Percentiles rank a stretch among this genome's conserved stretches.
These are phyloP conservation scores for Penicillium argentinense DNA, from an alignment of 495 filamentous ascomycete genomes.

Conservation along the genomic window DNA sequence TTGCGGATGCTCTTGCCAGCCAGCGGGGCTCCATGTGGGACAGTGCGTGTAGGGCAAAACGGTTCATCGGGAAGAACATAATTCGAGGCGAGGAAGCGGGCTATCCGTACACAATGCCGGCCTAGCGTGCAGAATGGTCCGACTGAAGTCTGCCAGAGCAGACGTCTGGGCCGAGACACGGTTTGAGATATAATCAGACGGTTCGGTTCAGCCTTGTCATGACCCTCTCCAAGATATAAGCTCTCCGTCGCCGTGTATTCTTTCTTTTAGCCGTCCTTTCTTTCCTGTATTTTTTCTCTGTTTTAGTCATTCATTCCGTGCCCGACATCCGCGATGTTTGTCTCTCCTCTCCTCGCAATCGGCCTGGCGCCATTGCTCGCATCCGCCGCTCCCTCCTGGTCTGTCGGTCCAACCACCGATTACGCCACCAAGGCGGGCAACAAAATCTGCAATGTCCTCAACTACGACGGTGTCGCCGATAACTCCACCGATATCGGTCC, in stretches of 20 bases:
- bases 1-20: no score
- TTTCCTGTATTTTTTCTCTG: neutral
- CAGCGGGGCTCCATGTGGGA: neutral
- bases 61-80: slow-evolving; percentile 1
- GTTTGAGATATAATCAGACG: neutral
- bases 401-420: slow-evolving; percentile 45
- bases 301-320: slow-evolving; percentile 2
- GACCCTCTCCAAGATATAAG: neutral
- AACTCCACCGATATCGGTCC: slow-evolving; percentile 48
- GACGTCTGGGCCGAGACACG: neutral
- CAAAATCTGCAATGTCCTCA: slow-evolving; percentile 48
- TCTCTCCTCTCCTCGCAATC: slow-evolving; percentile 19
- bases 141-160: neutral
- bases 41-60: neutral
- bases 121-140: neutral
- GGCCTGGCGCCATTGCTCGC: slow-evolving; percentile 34
- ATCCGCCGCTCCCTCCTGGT: slow-evolving; percentile 41
- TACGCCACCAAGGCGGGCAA: slow-evolving; percentile 27
- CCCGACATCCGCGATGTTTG: slow-evolving; percentile 6
- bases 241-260: neutral
- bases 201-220: neutral
- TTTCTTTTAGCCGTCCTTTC: slow-evolving; percentile 1
- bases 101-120: neutral
- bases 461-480: slow-evolving; percentile 51
- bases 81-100: no score